phyloP scores from a whole-genome alignment of 1,284 basidiomycete species.

The Leccinum insolens region DNA sequence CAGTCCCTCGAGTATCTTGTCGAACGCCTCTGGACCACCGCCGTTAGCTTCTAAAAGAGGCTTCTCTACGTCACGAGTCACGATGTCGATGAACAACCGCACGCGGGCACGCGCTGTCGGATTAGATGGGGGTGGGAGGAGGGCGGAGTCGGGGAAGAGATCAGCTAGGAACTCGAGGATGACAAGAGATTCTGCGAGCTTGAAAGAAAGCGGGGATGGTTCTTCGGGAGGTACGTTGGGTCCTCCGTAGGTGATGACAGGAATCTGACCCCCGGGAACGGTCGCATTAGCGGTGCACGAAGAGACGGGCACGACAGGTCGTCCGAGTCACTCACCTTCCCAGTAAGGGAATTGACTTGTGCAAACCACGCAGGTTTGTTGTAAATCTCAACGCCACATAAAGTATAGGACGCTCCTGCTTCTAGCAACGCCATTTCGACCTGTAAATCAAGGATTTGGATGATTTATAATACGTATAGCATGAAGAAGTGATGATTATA shows the following conservation, averaged over 20 bases:
- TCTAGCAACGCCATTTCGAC: too few species aligned
- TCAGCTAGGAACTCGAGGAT: constrained; percentile 68
- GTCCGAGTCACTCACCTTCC: too few species aligned
- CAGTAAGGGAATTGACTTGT: too few species aligned
- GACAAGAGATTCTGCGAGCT: constrained; percentile 64
- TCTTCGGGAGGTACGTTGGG: constrained; percentile 48
- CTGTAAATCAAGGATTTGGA: too few species aligned
- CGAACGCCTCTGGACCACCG: background rate
- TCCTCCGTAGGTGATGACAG: constrained; percentile 54
- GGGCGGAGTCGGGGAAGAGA: constrained; percentile 45
- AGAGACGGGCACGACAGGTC: too few species aligned
- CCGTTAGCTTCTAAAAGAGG: background rate
- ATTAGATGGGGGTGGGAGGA: constrained; percentile 44
- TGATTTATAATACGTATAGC: too few species aligned
- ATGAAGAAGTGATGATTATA: too few species aligned
- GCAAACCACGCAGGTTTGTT: too few species aligned
- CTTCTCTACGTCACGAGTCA: constrained; percentile 33
- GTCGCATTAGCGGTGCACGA: too few species aligned
- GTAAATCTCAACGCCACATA: too few species aligned
- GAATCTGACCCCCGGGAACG: too few species aligned
- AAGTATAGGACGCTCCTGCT: too few species aligned
- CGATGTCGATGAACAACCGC: constrained; percentile 61
- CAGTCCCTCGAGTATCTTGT: constrained; percentile 18
- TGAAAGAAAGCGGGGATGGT: constrained; percentile 60
- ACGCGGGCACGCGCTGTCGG: constrained; percentile 57